Percentiles rank a stretch among this genome's conserved stretches.
Evolutionary conservation across 1,284 basidiomycete species (phyloP).

Genomic region (Trichosporon faecale): DNA sequence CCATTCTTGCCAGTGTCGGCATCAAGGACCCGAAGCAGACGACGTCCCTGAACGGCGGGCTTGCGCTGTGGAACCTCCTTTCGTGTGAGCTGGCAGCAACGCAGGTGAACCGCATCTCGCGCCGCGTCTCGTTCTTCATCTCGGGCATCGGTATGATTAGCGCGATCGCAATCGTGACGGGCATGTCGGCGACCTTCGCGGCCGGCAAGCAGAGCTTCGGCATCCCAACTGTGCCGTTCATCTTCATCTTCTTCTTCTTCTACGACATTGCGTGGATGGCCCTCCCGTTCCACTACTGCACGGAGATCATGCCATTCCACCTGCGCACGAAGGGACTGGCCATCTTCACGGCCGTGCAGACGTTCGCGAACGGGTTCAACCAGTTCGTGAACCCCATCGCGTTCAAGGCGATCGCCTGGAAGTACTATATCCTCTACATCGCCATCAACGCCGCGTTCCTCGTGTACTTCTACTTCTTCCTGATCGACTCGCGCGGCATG

Average conservation of each 20-base stretch:
- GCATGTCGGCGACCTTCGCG: slow-evolving; percentile 21
- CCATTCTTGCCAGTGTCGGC: slow-evolving; percentile 31
- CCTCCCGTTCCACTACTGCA: slow-evolving; percentile 18
- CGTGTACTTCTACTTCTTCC: slow-evolving; percentile 19
- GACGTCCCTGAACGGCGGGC: slow-evolving; percentile 29
- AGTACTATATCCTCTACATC: slow-evolving; percentile 20
- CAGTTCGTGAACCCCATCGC: slow-evolving; percentile 26
- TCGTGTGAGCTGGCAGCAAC: slow-evolving; percentile 18
- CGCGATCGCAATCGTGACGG: slow-evolving; percentile 20
- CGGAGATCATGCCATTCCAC: slow-evolving; percentile 22
- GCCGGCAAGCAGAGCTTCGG: slow-evolving; percentile 19
- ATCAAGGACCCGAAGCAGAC: slow-evolving; percentile 29
- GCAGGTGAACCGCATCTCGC: slow-evolving; percentile 17
- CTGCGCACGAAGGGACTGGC: slow-evolving; percentile 26
- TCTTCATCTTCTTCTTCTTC: slow-evolving; percentile 24
- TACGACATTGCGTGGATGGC: slow-evolving; percentile 22
- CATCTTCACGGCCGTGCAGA: slow-evolving; percentile 21
- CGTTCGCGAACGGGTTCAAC: slow-evolving; percentile 18
- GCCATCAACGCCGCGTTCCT: slow-evolving; percentile 17
- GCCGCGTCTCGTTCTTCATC: slow-evolving; percentile 26
- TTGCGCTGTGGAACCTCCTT: slow-evolving; percentile 24
- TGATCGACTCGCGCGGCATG: slow-evolving; percentile 19
- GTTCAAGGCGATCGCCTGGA: slow-evolving; percentile 16
- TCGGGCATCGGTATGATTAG: slow-evolving; percentile 26
- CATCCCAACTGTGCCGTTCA: slow-evolving; percentile 22